Conservation (phyloP, 768 basidiomycete genomes). For the Suillus subaureus region DNA sequence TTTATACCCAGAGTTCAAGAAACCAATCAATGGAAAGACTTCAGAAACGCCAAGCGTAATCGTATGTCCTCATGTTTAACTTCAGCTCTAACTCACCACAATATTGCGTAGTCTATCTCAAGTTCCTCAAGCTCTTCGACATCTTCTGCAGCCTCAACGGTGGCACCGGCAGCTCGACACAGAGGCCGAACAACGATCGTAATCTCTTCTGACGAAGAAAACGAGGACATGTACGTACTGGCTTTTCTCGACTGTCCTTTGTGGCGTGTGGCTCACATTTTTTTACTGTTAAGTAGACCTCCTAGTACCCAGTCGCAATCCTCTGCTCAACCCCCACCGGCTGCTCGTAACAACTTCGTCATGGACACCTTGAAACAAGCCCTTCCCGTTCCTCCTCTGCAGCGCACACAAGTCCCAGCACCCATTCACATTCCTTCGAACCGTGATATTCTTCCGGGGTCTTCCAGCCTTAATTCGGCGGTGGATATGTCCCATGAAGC, state of each 20-base stretch:
- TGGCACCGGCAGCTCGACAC: slow-evolving; percentile 12
- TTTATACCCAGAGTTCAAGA: slow-evolving; percentile 33
- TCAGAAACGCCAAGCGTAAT: slow-evolving; percentile 16
- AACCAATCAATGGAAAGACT: slow-evolving; percentile 21
- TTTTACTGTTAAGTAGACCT: slow-evolving; percentile 9
- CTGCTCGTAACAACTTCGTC: slow-evolving; percentile 18
- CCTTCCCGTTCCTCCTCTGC: slow-evolving; percentile 13
- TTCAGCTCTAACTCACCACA: neutral
- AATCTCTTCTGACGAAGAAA: slow-evolving; percentile 37
- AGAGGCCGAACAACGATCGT: slow-evolving; percentile 20
- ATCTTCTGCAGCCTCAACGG: slow-evolving; percentile 24
- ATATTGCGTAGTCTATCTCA: slow-evolving; percentile 20
- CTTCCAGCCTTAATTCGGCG: slow-evolving; percentile 24
- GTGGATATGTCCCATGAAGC: slow-evolving; percentile 31
- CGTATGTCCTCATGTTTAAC: slow-evolving; percentile 18
- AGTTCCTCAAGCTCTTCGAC: slow-evolving; percentile 22
- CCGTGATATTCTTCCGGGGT: slow-evolving; percentile 17
- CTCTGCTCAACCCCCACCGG: slow-evolving; percentile 1
- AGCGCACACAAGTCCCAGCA: slow-evolving; percentile 30
- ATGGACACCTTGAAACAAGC: slow-evolving; percentile 30
- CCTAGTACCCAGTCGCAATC: slow-evolving; percentile 10
- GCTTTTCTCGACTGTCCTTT: neutral
- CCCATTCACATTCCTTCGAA: slow-evolving; percentile 33
- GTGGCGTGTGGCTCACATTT: slow-evolving; percentile 13
- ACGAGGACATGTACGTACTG: slow-evolving; percentile 9